A percentile compares a stretch with the other conserved stretches of the same genome.
Evolutionary conservation across 2,329 filamentous ascomycete genomes (phyloP).

Genomic region (Emergomyces orientalis): DNA sequence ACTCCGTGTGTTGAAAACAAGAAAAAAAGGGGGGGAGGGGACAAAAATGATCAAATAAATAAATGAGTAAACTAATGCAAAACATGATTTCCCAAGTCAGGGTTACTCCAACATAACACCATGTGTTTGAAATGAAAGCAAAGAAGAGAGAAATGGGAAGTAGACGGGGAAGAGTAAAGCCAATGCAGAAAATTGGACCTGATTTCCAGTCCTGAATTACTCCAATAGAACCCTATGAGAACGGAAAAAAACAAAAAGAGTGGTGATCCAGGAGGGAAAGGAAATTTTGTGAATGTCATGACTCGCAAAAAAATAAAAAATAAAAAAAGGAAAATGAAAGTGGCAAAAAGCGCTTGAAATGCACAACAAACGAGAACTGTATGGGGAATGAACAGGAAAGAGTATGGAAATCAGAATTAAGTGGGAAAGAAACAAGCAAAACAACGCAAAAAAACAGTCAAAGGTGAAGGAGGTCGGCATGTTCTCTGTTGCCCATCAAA

Average conservation of each 20-base stretch:
- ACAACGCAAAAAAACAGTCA: background rate
- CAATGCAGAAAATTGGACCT: slow-evolving; percentile 1
- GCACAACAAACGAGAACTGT: background rate
- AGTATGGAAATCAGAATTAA: background rate
- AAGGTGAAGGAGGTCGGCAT: slow-evolving; percentile 3
- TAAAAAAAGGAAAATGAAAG: background rate
- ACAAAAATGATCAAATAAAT: background rate
- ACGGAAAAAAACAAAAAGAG: background rate
- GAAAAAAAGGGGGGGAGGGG: background rate
- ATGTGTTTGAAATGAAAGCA: background rate
- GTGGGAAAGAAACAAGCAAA: background rate
- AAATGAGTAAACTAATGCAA: background rate
- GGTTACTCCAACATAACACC: slow-evolving; percentile 4
- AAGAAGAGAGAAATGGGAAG: slow-evolving; percentile 1
- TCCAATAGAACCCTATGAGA: background rate
- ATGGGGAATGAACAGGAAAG: background rate
- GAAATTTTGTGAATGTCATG: background rate
- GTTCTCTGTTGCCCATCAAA: slow-evolving; percentile 20
- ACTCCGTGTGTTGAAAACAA: background rate
- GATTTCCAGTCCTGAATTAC: background rate
- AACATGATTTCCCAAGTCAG: background rate
- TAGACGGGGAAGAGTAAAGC: background rate
- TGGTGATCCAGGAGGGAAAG: background rate
- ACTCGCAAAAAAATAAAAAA: background rate
- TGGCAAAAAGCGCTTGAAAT: background rate